Evolutionary conservation across 345 rosid species (phyloP), one percentile per base, ranked within the genome.

Genomic region (Lumnitzera racemosa): DNA sequence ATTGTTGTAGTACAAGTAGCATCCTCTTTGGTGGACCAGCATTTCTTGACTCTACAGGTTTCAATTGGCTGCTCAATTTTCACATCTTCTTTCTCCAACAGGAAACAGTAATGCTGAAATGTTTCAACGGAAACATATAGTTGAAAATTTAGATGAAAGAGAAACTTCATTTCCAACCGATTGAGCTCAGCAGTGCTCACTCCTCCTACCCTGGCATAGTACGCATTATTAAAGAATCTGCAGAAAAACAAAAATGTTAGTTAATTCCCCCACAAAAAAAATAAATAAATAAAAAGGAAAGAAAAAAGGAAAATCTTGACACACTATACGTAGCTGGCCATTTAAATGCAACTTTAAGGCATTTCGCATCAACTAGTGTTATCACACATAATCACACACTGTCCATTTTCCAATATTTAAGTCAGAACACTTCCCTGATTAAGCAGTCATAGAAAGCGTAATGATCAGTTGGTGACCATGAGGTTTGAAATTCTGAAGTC

Each of bases 151-250:
- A 92, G 71, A 46, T 77, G 68, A 69, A 92, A 87, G 73, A 92
- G 76, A 58, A 92, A 67, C 64, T 82, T 80, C 91, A 87, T 74
- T 80, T 92, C 98, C 88, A 92, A 66, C 66, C 74, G 72, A 76
- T 92, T 92, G 55, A 92, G 66, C 76, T 92, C 94, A 25, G 72
- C 68, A 1, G 96, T 92, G 80, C 80, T 85, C 63, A 89, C 76
- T 60, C 98, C 98, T 47, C 98, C 96, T 4, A 92, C 96, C 76
- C 77, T 87, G 9, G 98, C 98, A 23, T 87, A 92, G 79, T 80
- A 85, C 4, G 96, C 94, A 61, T 92, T 92, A 69, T 87, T 89
- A 70, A 76, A 92, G 82, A 78, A 89, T 66, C 98, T 92, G 83
- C 73, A 72, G 57, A 58, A 56, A 13, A 47, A 65, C 25, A 49